Evolutionary conservation across 495 filamentous ascomycete genomes (phyloP).

Genomic region (Penicillium canescens): DNA sequence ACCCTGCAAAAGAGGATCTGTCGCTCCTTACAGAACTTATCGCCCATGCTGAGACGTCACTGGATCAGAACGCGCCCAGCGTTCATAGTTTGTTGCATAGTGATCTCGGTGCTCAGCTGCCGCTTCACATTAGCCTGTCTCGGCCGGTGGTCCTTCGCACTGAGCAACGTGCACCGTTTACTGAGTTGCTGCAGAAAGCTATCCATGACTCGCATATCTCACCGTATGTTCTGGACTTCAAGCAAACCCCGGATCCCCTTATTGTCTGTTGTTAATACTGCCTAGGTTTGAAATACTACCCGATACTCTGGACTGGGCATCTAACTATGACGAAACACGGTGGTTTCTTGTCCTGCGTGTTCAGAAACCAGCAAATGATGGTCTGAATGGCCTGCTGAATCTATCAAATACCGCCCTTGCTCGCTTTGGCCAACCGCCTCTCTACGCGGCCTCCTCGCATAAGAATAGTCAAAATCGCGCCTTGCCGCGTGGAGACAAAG

Average conservation of each 20-base stretch:
- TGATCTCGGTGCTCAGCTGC: slow-evolving; percentile 74
- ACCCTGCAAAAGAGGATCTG: slow-evolving; percentile 61
- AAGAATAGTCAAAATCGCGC: background rate
- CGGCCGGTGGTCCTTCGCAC: slow-evolving; percentile 67
- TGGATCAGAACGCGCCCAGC: slow-evolving; percentile 1
- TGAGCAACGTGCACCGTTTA: slow-evolving; percentile 63
- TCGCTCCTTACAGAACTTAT: slow-evolving; percentile 54
- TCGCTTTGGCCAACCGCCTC: slow-evolving; percentile 64
- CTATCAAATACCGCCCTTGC: slow-evolving; percentile 63
- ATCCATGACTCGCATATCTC: slow-evolving; percentile 43
- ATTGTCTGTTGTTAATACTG: background rate
- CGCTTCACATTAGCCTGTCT: slow-evolving; percentile 89
- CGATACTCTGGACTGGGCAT: slow-evolving; percentile 60
- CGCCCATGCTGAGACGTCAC: slow-evolving; percentile 28
- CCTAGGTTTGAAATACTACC: slow-evolving; percentile 54
- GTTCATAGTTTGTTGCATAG: slow-evolving; percentile 67
- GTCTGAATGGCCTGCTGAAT: slow-evolving; percentile 62
- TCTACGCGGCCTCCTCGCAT: slow-evolving; percentile 52
- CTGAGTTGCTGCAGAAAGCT: slow-evolving; percentile 34
- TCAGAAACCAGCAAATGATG: slow-evolving; percentile 44
- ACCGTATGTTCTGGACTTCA: slow-evolving; percentile 36
- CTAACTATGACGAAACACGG: slow-evolving; percentile 71
- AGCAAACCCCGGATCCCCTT: too few relatives aligned
- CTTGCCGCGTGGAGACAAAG: slow-evolving; percentile 2
- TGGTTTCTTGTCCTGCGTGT: slow-evolving; percentile 84